phyloP scores from a whole-genome alignment of 2,329 filamentous ascomycete genomes.

The Fusarium penzigii region DNA sequence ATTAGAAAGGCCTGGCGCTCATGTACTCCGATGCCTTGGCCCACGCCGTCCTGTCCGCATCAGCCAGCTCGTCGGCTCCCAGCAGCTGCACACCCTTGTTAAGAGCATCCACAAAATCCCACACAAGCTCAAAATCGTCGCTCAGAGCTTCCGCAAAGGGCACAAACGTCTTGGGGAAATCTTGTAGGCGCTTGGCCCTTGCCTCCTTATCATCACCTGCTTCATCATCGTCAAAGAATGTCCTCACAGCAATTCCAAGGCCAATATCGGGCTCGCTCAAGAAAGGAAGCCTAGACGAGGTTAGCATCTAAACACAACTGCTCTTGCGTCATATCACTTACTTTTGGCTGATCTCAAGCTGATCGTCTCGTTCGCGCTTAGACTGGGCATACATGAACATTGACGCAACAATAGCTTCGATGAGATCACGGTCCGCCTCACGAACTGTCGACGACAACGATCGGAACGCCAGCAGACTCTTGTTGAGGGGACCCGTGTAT shows the following conservation, averaged over 20 bases:
- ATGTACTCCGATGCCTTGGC: conserved; percentile 57
- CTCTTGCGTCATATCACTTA: conserved; percentile 42
- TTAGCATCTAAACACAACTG: conserved; percentile 9
- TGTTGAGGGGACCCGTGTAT: conserved; percentile 91
- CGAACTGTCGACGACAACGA: conserved; percentile 80
- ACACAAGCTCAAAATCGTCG: conserved; percentile 61
- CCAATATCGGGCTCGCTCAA: conserved; percentile 70
- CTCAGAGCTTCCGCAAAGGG: conserved; percentile 58
- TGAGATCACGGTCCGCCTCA: conserved; percentile 74
- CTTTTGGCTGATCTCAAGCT: conserved; percentile 70
- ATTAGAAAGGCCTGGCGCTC: conserved; percentile 42
- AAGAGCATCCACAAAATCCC: conserved; percentile 59
- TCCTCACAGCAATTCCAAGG: conserved; percentile 78
- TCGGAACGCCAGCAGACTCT: conserved; percentile 84
- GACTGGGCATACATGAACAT: conserved; percentile 82
- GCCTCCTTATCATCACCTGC: conserved; percentile 54
- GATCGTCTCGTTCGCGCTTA: conserved; percentile 67
- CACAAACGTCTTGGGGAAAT: conserved; percentile 56
- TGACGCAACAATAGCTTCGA: conserved; percentile 79
- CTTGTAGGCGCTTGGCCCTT: conserved; percentile 45
- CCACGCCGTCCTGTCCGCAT: conserved; percentile 53
- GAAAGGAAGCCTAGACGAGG: conserved; percentile 60
- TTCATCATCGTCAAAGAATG: conserved; percentile 73
- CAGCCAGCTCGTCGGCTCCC: conserved; percentile 47
- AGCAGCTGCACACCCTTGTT: conserved; percentile 58